Evolutionary conservation across 2,329 filamentous ascomycete genomes (phyloP).

Genomic region (Akanthomyces dipterigenus): DNA sequence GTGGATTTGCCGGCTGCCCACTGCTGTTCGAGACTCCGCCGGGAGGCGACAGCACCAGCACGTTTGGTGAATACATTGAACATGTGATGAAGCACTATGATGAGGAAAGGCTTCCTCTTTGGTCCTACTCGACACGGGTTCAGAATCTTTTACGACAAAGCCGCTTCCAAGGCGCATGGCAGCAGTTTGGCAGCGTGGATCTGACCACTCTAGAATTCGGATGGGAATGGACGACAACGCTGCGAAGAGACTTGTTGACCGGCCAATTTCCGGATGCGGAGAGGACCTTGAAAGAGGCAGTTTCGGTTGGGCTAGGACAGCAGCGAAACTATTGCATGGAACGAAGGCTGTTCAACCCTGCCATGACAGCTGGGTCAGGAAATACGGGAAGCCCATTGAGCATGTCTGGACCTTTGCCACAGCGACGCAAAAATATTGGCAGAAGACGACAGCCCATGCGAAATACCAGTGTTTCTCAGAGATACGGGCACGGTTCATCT

Average conservation of each 20-base stretch:
- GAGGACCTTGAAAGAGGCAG: constrained; percentile 32
- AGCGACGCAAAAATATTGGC: neutral
- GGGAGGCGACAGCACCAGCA: constrained; percentile 31
- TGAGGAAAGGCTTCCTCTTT: constrained; percentile 33
- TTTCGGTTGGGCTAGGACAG: constrained; percentile 12
- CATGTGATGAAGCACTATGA: constrained; percentile 43
- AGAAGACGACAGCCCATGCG: neutral
- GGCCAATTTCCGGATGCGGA: constrained; percentile 35
- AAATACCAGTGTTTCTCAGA: neutral
- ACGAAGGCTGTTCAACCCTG: too few species aligned
- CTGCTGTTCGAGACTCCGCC: constrained; percentile 37
- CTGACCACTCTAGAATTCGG: constrained; percentile 28
- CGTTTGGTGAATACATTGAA: constrained; percentile 38
- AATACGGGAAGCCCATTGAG: neutral
- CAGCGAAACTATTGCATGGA: too few species aligned
- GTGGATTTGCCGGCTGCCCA: constrained; percentile 38
- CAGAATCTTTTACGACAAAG: constrained; percentile 37
- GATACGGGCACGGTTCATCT: neutral
- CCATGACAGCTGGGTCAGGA: neutral
- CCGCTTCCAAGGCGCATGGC: neutral
- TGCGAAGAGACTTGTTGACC: constrained; percentile 39
- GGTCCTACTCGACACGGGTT: constrained; percentile 38
- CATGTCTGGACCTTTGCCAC: neutral
- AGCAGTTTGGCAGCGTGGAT: neutral
- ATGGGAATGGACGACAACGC: constrained; percentile 33